Percentiles rank a stretch among this genome's conserved stretches.
phyloP scores from a whole-genome alignment of 1,139 yeast species.

The Scheffersomyces segobiensis region DNA sequence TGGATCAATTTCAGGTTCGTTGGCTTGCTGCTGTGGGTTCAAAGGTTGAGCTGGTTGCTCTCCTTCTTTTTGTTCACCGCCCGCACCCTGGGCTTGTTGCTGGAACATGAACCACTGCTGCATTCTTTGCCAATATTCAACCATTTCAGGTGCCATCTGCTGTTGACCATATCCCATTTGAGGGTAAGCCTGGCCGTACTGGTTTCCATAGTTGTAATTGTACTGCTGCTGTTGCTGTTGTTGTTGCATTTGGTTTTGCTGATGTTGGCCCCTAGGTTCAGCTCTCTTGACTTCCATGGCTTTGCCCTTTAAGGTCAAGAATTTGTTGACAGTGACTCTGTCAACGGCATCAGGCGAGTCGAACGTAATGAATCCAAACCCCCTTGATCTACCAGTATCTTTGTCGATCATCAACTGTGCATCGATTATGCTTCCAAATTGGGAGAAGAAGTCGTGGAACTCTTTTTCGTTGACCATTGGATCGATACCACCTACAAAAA shows the following conservation, averaged over 20 bases:
- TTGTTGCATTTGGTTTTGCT: constrained; percentile 36
- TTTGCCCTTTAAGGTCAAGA: constrained; percentile 81
- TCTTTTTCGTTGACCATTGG: constrained; percentile 93
- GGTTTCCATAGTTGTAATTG: constrained; percentile 30
- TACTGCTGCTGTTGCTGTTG: constrained; percentile 40
- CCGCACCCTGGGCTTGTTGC: constrained; percentile 37
- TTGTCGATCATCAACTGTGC: constrained; percentile 98
- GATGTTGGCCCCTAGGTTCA: constrained; percentile 77
- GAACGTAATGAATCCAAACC: constrained; percentile 96
- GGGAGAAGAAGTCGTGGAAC: constrained; percentile 83
- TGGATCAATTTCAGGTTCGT: constrained; percentile 17
- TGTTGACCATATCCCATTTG: constrained; percentile 30
- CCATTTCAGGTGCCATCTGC: constrained; percentile 72
- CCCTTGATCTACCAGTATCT: constrained; percentile 96
- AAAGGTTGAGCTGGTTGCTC: constrained; percentile 52
- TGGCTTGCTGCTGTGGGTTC: constrained; percentile 52
- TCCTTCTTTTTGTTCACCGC: constrained; percentile 35
- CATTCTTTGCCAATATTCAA: constrained; percentile 89
- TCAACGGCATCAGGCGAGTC: constrained; percentile 97
- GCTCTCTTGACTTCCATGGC: constrained; percentile 97
- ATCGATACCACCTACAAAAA: constrained; percentile 97
- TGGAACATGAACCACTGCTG: constrained; percentile 73
- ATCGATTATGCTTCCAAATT: constrained; percentile 91
- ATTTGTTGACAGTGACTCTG: constrained; percentile 80
- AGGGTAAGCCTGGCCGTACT: constrained; percentile 32